Percentiles rank a stretch among this genome's conserved stretches.
Evolutionary conservation across 2,329 filamentous ascomycete genomes (phyloP).

Genomic region (Neofusicoccum cordaticola): DNA sequence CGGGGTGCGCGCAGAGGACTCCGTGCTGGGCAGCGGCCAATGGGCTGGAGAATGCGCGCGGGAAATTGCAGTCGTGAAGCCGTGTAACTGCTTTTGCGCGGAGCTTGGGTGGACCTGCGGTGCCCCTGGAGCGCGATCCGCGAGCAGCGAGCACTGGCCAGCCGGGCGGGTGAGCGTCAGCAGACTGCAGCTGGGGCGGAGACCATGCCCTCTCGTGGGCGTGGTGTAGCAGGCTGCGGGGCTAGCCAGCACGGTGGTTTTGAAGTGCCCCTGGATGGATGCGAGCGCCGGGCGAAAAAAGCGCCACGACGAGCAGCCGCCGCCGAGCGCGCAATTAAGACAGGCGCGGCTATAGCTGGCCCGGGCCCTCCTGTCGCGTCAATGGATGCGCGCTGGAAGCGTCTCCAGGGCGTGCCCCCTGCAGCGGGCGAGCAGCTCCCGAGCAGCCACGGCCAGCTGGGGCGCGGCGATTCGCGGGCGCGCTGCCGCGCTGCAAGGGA

Average conservation of each 20-base stretch:
- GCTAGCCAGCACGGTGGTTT: constrained; percentile 10
- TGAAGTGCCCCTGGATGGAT: constrained; percentile 4
- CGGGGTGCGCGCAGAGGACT: constrained; percentile 2
- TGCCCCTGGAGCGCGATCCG: constrained; percentile 12
- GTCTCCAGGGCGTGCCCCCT: not conserved
- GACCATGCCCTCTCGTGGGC: constrained; percentile 1
- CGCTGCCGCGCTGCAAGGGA: not conserved
- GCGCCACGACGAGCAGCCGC: not conserved
- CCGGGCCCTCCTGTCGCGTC: not conserved
- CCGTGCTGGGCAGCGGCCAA: not conserved
- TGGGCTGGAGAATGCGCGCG: constrained; percentile 12
- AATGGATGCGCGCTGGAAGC: not conserved
- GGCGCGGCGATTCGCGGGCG: not conserved
- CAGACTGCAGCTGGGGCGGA: not conserved
- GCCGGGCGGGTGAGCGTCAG: not conserved
- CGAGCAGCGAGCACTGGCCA: constrained; percentile 10
- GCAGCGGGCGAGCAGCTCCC: not conserved
- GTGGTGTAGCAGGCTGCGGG: constrained; percentile 13
- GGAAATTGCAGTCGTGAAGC: constrained; percentile 15
- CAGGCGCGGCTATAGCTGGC: constrained; percentile 4
- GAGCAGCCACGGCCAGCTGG: not conserved
- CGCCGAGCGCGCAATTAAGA: not conserved
- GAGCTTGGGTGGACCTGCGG: not conserved
- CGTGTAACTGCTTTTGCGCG: not conserved
- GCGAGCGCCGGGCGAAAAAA: not conserved